Conservation (phyloP, 139 green algal species). For the Tetraselmis striata region DNA sequence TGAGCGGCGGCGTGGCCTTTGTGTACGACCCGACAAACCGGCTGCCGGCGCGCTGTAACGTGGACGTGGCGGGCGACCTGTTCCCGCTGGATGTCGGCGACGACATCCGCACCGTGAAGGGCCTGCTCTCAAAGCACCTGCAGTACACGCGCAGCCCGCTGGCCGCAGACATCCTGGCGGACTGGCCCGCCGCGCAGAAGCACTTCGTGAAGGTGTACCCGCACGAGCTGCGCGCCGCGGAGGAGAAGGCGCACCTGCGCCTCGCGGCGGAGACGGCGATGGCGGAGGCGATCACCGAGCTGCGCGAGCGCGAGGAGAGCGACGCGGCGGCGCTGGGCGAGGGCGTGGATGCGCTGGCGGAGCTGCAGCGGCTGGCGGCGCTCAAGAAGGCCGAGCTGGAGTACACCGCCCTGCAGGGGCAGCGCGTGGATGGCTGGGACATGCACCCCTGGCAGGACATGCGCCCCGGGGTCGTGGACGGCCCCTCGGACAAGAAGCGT, state of each 20-base stretch:
- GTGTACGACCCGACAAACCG: conserved; percentile 73
- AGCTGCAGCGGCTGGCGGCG: conserved; percentile 63
- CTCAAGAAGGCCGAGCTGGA: conserved; percentile 30
- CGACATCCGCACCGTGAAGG: conserved; percentile 17
- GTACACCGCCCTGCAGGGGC: conserved; percentile 1
- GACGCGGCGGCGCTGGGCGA: background rate
- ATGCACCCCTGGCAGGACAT: conserved; percentile 62
- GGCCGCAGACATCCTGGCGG: conserved; percentile 54
- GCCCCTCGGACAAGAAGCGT: conserved; percentile 56
- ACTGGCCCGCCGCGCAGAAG: conserved; percentile 50
- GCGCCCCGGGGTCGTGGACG: conserved; percentile 51
- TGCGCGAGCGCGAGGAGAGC: conserved; percentile 21
- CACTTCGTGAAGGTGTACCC: conserved; percentile 75
- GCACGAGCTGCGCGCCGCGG: conserved; percentile 59
- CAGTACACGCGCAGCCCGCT: conserved; percentile 64
- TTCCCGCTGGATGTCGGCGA: conserved; percentile 45
- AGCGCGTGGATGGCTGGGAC: conserved; percentile 3
- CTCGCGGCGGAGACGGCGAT: conserved; percentile 45
- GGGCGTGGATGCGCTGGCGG: conserved; percentile 69
- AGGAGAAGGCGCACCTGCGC: conserved; percentile 39
- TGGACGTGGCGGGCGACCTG: conserved; percentile 66
- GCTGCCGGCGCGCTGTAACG: conserved; percentile 58
- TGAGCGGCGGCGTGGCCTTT: conserved; percentile 84
- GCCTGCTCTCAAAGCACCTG: conserved; percentile 42
- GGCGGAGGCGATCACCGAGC: conserved; percentile 45